phyloP scores from a whole-genome alignment of 108 stramenopile genomes.

The Cyclotella atomus region DNA sequence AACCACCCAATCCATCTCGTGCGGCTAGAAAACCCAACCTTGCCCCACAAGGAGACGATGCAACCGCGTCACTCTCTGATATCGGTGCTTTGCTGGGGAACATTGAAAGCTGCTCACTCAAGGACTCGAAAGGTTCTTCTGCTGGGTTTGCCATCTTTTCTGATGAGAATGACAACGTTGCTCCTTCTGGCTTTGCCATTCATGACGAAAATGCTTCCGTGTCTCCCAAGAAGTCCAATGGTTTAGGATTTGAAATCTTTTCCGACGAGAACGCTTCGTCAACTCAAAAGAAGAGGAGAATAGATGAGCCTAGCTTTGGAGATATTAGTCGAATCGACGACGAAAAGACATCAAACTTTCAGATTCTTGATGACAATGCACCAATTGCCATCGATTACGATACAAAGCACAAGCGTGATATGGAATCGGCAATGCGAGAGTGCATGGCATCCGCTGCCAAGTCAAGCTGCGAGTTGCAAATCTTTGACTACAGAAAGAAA shows the following conservation, averaged over 20 bases:
- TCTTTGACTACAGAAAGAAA: slow-evolving; percentile 36
- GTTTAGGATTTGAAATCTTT: slow-evolving; percentile 47
- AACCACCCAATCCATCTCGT: neutral
- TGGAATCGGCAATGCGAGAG: slow-evolving; percentile 38
- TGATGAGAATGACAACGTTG: neutral
- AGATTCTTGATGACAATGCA: slow-evolving; percentile 26
- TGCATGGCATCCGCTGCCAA: slow-evolving; percentile 39
- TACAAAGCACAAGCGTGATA: slow-evolving; percentile 25
- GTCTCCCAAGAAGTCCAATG: slow-evolving; percentile 1
- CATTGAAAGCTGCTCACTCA: slow-evolving; percentile 10
- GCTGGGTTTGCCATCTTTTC: neutral
- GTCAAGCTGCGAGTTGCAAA: slow-evolving; percentile 13
- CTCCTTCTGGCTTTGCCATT: neutral
- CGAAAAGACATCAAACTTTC: slow-evolving; percentile 34
- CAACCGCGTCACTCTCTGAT: slow-evolving; percentile 20
- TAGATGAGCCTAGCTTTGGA: slow-evolving; percentile 36
- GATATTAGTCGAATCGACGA: slow-evolving; percentile 44
- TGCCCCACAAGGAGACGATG: slow-evolving; percentile 9
- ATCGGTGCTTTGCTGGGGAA: slow-evolving; percentile 16
- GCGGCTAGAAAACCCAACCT: neutral
- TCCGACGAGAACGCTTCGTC: slow-evolving; percentile 26
- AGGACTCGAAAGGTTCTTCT: neutral
- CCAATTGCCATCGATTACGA: slow-evolving; percentile 30
- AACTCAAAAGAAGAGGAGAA: slow-evolving; percentile 22
- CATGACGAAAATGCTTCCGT: neutral